A percentile compares a stretch with the other conserved stretches of the same genome.
phyloP scores from a whole-genome alignment of 1,139 yeast genomes.

The Meyerozyma athensensis region DNA sequence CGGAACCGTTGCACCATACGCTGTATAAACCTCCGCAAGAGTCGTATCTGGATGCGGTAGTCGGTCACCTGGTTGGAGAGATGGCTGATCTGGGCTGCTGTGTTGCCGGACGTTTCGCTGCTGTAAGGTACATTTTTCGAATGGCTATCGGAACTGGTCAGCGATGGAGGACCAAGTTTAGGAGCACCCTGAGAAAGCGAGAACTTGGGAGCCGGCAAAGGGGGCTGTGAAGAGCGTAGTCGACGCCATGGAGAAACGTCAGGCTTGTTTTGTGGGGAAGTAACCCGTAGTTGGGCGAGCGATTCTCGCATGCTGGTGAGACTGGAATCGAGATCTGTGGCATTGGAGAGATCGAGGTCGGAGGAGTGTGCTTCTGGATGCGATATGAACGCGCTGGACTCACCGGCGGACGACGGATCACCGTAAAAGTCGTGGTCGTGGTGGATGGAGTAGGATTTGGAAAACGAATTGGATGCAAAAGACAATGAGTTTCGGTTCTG shows the following conservation, averaged over 20 bases:
- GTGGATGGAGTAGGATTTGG: background rate
- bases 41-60: constrained; percentile 39
- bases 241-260: background rate
- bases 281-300: constrained; percentile 14
- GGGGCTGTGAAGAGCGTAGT: background rate
- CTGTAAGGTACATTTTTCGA: background rate
- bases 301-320: constrained; percentile 21
- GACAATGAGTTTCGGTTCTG: background rate
- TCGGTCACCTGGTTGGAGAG: constrained; percentile 38
- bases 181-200: background rate
- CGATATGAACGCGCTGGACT: constrained; percentile 31
- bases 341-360: constrained; percentile 6
- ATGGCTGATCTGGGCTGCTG: constrained; percentile 23
- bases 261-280: background rate
- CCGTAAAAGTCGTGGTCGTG: background rate
- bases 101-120: constrained; percentile 6
- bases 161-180: background rate
- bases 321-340: constrained; percentile 19
- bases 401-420: constrained; percentile 4
- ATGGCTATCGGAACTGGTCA: background rate
- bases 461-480: background rate
- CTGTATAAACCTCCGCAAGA: constrained; percentile 40
- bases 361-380: constrained; percentile 16
- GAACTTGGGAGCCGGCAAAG: background rate
- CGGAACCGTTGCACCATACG: constrained; percentile 27